Base-by-base conservation (phyloP, 1,284 basidiomycete genomes). In the Ceratobasidium theobromae region DNA sequence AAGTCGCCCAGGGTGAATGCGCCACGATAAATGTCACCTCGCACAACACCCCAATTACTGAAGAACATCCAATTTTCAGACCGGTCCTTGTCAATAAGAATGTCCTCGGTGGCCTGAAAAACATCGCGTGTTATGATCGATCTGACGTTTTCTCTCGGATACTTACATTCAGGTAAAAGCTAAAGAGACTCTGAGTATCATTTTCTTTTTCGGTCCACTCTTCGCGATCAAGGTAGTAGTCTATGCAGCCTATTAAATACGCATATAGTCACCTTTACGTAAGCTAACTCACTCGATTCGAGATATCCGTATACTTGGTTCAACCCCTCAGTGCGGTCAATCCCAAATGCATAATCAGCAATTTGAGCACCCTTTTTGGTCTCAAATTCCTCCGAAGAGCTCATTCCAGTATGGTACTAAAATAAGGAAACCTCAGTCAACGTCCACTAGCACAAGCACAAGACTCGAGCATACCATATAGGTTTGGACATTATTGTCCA, bases 161-260 rank as follows among this genome's bases (percentile, higher is more conserved):
- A 30, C 54, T 43, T 28, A 57, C 54, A 45, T 57, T 40, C 14
- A 57, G 41, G 27, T 57, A 57, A 21, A 57, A 18, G 27, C 16
- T 43, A 21, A 43, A 43, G 23, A 43, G 25, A 40, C 41, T 57
- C 18, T 45, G 9, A 21, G n/a, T 27, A 30, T 57, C 40, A 3
- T 11, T 23, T 32, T 32, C 49, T 57, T 30, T 18, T 1, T 35
- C 21, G 35, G 18, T 25, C 54, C 54, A 57, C 25, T 43, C 27
- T 30, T 57, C 45, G 11, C 54, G 54, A n/a, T 57, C 54, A 14
- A 57, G 40, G 27, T 41, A 57, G 23, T 57, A 57, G 27, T 57
- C 54, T 57, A 45, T 25, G 6, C 5, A 30, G 5, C 25, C 2
- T 27, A 43, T 5, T n/a, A 21, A 9, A 21, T 45, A 9, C 9